Evolutionary conservation across 108 stramenopile species (phyloP).

Genomic region (Nitzschia sp.): DNA sequence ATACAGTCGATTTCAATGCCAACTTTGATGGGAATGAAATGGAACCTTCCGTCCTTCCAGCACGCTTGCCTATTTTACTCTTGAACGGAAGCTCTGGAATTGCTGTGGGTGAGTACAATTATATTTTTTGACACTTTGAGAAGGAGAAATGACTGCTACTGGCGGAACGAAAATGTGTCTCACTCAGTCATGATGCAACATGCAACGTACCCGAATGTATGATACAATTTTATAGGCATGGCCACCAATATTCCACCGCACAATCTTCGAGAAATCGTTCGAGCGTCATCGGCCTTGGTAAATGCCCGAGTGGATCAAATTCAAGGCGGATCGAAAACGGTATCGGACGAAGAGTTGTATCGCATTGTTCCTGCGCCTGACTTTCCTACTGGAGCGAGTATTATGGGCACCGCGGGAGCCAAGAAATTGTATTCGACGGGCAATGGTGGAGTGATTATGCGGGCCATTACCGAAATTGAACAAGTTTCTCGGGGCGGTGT

Average conservation of each 20-base stretch:
- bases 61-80: constrained; percentile 88
- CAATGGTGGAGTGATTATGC: constrained; percentile 87
- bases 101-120: constrained; percentile 15
- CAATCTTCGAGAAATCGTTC: constrained; percentile 90
- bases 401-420: constrained; percentile 81
- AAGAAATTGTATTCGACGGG: constrained; percentile 82
- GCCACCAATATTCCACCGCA: constrained; percentile 98
- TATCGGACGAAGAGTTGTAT: constrained; percentile 75
- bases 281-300: constrained; percentile 73
- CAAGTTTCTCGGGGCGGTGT: constrained; percentile 49
- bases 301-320: constrained; percentile 43
- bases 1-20: constrained; percentile 85
- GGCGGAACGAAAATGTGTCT: too few species aligned
- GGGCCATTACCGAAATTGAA: constrained; percentile 90
- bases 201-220: too few species aligned
- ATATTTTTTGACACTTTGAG: too few species aligned
- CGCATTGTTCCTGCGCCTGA: constrained; percentile 89
- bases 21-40: constrained; percentile 95
- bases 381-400: constrained; percentile 94
- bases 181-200: too few species aligned
- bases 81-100: constrained; percentile 91
- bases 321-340: constrained; percentile 28
- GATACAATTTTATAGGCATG: constrained; percentile 97
- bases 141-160: too few species aligned
- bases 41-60: constrained; percentile 92